Conservation (phyloP, 139 green algal genomes). For the Coccomyxa sp. region DNA sequence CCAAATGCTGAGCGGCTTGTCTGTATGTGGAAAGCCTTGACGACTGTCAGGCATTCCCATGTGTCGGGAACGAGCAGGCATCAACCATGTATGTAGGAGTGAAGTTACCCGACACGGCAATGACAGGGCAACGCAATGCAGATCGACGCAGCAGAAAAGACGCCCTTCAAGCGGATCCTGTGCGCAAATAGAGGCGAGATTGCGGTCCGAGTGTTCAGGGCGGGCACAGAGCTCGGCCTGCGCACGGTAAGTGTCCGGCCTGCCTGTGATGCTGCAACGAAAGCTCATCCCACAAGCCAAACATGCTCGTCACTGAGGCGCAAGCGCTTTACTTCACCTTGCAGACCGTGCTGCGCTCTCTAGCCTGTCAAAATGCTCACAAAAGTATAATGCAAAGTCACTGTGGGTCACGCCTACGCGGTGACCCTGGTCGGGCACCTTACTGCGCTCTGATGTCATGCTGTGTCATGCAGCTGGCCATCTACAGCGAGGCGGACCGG, state of each 20-base stretch:
- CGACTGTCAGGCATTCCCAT: no score
- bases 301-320: not conserved
- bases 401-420: no score
- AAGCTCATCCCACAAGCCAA: not conserved
- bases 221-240: slow-evolving; percentile 86
- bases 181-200: slow-evolving; percentile 96
- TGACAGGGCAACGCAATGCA: slow-evolving; percentile 3
- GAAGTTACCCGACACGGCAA: no score
- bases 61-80: no score
- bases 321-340: not conserved
- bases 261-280: not conserved
- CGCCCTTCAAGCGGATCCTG: slow-evolving; percentile 80
- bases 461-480: slow-evolving; percentile 60
- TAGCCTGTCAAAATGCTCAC: not conserved
- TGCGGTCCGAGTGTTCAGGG: slow-evolving; percentile 91
- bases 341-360: not conserved
- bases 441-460: not conserved
- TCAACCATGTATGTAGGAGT: no score
- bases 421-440: no score
- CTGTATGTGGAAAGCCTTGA: no score
- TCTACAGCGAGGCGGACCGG: slow-evolving; percentile 85
- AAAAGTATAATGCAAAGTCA: no score
- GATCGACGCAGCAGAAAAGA: slow-evolving; percentile 16
- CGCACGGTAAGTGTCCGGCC: slow-evolving; percentile 35
- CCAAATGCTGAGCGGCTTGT: no score